A percentile compares a stretch with the other conserved stretches of the same genome.
These are phyloP conservation scores for Pichia sp. DNA, from an alignment of 1,139 yeast species.

Conservation along the genomic window DNA sequence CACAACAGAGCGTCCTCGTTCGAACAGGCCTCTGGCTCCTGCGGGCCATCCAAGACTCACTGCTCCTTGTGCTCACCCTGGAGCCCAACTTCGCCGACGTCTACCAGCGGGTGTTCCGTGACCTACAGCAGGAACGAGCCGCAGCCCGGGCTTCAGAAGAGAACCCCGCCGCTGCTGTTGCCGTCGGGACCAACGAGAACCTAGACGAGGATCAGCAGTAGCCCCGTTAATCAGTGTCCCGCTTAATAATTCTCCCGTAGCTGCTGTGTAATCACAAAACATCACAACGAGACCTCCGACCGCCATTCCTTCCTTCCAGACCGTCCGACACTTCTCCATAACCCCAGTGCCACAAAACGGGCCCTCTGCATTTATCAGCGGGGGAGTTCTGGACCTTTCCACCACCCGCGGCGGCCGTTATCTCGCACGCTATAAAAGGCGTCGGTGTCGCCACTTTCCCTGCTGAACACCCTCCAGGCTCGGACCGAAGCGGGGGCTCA, in stretches of 20 bases:
- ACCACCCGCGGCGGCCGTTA: conserved; percentile 1
- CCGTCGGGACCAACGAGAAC: too few species aligned
- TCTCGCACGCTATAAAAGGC: conserved; percentile 3
- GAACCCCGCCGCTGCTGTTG: too few species aligned
- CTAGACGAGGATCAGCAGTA: too few species aligned
- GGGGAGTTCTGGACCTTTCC: conserved; percentile 3
- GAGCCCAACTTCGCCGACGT: conserved; percentile 8
- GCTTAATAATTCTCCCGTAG: background rate
- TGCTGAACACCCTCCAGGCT: background rate
- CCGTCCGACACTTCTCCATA: too few species aligned
- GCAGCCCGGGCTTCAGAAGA: too few species aligned
- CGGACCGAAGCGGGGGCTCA: background rate
- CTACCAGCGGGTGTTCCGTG: background rate
- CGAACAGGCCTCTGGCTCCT: background rate
- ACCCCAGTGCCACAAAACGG: background rate
- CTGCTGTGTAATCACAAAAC: too few species aligned
- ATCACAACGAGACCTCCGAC: too few species aligned
- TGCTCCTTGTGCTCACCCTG: conserved; percentile 8
- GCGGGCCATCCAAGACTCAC: conserved; percentile 4
- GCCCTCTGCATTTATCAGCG: background rate
- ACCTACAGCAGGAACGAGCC: background rate
- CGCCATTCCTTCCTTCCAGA: too few species aligned
- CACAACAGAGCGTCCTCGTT: background rate
- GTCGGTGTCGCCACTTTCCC: background rate
- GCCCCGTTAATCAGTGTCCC: background rate